Conservation (phyloP, 2,329 filamentous ascomycete genomes). For the Arthrinium puccinioides region DNA sequence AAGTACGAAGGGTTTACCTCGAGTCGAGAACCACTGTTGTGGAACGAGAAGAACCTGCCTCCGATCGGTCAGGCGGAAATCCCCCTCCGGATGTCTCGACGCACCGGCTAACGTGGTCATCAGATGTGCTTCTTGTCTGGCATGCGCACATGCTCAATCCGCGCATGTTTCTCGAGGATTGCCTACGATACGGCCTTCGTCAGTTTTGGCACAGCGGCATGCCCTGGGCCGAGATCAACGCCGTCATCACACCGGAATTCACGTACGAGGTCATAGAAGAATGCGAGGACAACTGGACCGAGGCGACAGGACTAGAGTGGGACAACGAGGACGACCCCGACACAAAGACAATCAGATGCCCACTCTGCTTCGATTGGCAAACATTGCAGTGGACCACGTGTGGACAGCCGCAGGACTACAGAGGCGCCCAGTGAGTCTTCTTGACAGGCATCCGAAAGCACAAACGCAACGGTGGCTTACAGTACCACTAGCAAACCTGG, state of each 20-base stretch:
- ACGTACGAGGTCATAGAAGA: constrained; percentile 38
- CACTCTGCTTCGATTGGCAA: constrained; percentile 34
- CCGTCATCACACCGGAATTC: constrained; percentile 48
- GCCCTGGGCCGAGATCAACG: constrained; percentile 53
- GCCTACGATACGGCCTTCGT: constrained; percentile 45
- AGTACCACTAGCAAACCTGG: constrained; percentile 18
- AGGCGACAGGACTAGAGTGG: constrained; percentile 43
- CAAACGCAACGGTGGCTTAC: no score
- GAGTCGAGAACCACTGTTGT: constrained; percentile 19
- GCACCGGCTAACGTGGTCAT: constrained; percentile 5
- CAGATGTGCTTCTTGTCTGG: constrained; percentile 69
- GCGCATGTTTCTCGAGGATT: constrained; percentile 62
- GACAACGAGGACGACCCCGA: constrained; percentile 43
- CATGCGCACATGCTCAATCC: constrained; percentile 71
- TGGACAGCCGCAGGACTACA: constrained; percentile 23
- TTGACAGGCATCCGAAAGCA: no score
- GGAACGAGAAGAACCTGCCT: constrained; percentile 36
- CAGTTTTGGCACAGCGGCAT: constrained; percentile 52
- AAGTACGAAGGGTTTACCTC: constrained; percentile 23
- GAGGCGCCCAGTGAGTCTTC: constrained; percentile 6
- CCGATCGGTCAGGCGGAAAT: constrained; percentile 41
- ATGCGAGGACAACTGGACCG: constrained; percentile 37
- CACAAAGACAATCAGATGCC: constrained; percentile 36
- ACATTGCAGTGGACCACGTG: constrained; percentile 51
- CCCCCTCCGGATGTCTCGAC: no score